Evolutionary conservation across 805 yeast species (phyloP).

Genomic region (Nakazawaea sp.): DNA sequence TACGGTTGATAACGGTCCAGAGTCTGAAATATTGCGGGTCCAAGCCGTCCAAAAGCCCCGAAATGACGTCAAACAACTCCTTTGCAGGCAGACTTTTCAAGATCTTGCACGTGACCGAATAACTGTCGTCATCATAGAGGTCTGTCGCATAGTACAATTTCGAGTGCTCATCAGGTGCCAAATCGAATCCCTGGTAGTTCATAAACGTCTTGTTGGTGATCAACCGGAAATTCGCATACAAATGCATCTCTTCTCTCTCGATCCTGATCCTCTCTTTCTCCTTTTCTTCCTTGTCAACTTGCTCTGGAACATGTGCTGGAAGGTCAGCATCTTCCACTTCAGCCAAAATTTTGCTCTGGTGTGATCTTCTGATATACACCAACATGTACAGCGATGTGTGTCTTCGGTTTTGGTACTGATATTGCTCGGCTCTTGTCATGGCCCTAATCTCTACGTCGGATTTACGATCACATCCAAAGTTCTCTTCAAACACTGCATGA

Average conservation of each 20-base stretch:
- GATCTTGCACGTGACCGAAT: constrained; percentile 44
- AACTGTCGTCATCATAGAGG: constrained; percentile 37
- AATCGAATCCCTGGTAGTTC: constrained; percentile 66
- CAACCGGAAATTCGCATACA: constrained; percentile 51
- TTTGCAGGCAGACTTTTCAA: constrained; percentile 48
- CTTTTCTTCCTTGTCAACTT: constrained; percentile 55
- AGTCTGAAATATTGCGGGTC: constrained; percentile 38
- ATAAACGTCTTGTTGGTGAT: constrained; percentile 48
- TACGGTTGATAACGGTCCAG: constrained; percentile 61
- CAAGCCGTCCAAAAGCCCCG: constrained; percentile 31
- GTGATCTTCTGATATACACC: constrained; percentile 74
- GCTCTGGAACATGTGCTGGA: constrained; percentile 64
- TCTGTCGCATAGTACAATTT: constrained; percentile 40
- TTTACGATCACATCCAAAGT: constrained; percentile 74
- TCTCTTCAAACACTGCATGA: constrained; percentile 83
- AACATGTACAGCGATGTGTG: constrained; percentile 97
- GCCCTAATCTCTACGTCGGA: constrained; percentile 39
- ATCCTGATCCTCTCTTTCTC: constrained; percentile 45
- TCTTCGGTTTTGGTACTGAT: constrained; percentile 60
- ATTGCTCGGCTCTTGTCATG: constrained; percentile 53
- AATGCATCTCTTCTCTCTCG: constrained; percentile 67
- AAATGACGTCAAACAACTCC: constrained; percentile 43
- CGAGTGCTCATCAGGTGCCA: constrained; percentile 54
- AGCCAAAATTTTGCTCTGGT: constrained; percentile 50
- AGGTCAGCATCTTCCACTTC: constrained; percentile 46